Conservation (phyloP, 208 protist species). For the Crithidia sp. region DNA sequence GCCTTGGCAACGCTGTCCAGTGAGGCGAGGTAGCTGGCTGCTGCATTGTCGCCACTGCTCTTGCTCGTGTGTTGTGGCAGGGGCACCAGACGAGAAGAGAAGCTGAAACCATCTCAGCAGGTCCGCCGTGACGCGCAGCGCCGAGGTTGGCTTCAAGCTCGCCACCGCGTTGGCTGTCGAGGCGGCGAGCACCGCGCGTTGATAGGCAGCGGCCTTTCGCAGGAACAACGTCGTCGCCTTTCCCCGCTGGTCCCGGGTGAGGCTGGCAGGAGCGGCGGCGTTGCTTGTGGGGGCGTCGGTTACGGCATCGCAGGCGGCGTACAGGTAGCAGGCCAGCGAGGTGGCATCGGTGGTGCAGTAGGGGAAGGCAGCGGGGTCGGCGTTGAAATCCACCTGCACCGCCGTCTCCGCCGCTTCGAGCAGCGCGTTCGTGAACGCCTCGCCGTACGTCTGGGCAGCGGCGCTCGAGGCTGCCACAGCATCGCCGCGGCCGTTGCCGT, state of each 20-base stretch:
- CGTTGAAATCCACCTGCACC: conserved; percentile 6
- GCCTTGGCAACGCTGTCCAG: conserved; percentile 7
- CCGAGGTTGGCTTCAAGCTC: conserved; percentile 1
- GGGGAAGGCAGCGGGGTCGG: conserved; percentile 6
- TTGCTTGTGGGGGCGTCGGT: neutral
- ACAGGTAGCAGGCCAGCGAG: conserved; percentile 19
- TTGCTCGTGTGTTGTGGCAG: neutral
- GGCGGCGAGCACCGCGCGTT: conserved; percentile 10
- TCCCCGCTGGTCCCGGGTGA: neutral
- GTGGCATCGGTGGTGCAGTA: conserved; percentile 14
- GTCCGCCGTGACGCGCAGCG: conserved; percentile 14
- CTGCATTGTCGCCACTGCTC: neutral
- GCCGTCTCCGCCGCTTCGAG: neutral
- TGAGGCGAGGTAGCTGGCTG: neutral
- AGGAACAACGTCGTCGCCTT: conserved; percentile 22
- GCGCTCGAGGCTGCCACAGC: neutral
- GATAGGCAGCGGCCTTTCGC: conserved; percentile 21
- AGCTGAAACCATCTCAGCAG: conserved; percentile 30
- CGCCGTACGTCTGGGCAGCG: neutral
- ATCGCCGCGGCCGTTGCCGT: conserved; percentile 15
- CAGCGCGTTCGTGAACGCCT: neutral
- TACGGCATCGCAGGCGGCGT: neutral
- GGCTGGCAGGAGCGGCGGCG: neutral
- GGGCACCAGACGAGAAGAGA: conserved; percentile 7
- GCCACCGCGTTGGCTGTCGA: neutral